These are phyloP conservation scores for Catharanthus roseus DNA, from an alignment of 257 asterid genomes.

Conservation along the genomic window DNA sequence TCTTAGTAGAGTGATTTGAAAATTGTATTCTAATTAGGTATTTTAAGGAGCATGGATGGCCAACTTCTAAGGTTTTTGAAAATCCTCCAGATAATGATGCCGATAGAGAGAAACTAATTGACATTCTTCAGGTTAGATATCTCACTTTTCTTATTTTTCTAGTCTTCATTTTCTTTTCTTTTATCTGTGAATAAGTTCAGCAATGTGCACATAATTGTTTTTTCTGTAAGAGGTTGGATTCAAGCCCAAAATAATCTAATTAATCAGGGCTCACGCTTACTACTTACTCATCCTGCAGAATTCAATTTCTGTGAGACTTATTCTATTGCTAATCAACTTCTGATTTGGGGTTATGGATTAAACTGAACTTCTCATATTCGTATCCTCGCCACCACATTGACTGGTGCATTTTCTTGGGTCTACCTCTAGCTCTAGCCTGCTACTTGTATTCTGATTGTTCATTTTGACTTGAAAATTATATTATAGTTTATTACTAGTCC, in stretches of 20 bases:
- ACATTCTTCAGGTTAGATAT: constrained; percentile 65
- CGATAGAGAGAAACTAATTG: constrained; percentile 69
- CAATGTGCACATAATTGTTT: not conserved
- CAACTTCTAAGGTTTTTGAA: constrained; percentile 56
- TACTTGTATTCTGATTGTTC: not conserved
- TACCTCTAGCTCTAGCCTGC: not conserved
- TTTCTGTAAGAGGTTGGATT: not conserved
- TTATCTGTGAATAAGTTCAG: not conserved
- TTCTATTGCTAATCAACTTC: not conserved
- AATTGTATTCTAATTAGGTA: constrained; percentile 43
- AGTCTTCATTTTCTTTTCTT: not conserved
- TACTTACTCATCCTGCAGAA: not conserved
- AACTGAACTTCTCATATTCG: not conserved
- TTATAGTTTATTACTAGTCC: not conserved
- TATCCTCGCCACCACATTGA: not conserved
- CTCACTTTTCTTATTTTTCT: not conserved
- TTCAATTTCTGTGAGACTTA: not conserved
- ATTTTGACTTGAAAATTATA: not conserved
- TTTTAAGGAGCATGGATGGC: constrained; percentile 95
- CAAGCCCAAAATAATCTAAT: not conserved
- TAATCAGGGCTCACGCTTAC: no score
- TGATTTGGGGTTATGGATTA: not conserved
- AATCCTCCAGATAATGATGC: constrained; percentile 57
- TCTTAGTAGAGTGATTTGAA: not conserved
- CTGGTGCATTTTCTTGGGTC: not conserved